Evolutionary conservation across 352 stramenopile genomes (phyloP), one percentile per base, ranked within the genome.

Genomic region (Globisporangium canariense): DNA sequence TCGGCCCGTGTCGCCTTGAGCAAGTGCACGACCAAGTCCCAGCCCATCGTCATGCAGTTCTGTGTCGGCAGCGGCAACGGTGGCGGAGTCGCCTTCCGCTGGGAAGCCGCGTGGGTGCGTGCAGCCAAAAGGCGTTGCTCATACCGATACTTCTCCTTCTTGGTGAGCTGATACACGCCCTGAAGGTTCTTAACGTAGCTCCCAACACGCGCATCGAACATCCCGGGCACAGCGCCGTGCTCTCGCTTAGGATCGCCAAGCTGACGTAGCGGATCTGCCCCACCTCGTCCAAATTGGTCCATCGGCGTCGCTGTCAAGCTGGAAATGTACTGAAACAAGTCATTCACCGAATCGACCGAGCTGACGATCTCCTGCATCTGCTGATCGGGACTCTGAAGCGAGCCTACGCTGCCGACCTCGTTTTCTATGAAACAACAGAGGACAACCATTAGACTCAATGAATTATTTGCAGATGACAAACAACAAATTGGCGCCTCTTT

Each of bases 41-140:
- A 94, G 9, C 87, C 85, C 78, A 96, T 91, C 4, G 76, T 71
- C 70, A 96, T 71, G 59, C 85, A 94, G 62, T 87, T 94, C 59
- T 96, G 85, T 20, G 87, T 96, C 16, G 87, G 87, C 38, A 94
- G 56, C 32, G 85, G 87, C 18, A 96, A 65, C 2, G 87, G 86
- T 5, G 85, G 85, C 5, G 87, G 86, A 11, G 75, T 74, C 40
- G 86, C 74, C 66, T 90, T 91, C 40, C 83, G 82, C 54, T 91
- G 67, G n/a, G 79, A 83, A 32, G 81, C 83, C 1, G 87, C 78
- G 16, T 81, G 76, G 13, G 70, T 69, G 1, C 82, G 79, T 9
- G 81, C 78, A 22, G 83, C 72, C 34, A 79, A 60, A 0, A 91
- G 54, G 5, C 79, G 75, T 52, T 96, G 87, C 53, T 94, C 87